Conservation (phyloP, 768 basidiomycete genomes). For the Tephrocybe rancida region DNA sequence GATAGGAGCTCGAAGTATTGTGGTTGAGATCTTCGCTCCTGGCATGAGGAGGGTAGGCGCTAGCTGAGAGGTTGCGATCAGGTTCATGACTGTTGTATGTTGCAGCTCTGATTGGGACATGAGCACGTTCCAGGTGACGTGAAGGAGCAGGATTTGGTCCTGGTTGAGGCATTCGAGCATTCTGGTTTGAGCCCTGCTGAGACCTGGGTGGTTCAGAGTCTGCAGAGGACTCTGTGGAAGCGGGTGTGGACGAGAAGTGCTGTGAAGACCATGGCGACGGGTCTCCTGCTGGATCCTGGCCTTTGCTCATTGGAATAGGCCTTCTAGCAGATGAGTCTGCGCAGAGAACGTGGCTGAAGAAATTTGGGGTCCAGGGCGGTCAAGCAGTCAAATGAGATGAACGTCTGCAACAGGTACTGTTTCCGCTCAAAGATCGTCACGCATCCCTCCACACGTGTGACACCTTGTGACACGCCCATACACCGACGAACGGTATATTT, state of each 20-base stretch:
- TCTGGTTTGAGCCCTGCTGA: slow-evolving; percentile 17
- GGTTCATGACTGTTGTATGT: slow-evolving; percentile 60
- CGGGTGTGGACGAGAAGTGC: slow-evolving; percentile 21
- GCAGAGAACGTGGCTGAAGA: not conserved
- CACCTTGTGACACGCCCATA: slow-evolving; percentile 8
- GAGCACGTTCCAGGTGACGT: slow-evolving; percentile 52
- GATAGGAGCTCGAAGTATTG: slow-evolving; percentile 28
- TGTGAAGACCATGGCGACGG: slow-evolving; percentile 37
- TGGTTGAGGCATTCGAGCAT: slow-evolving; percentile 35
- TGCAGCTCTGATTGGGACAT: slow-evolving; percentile 64
- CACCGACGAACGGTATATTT: no score
- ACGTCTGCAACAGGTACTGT: slow-evolving; percentile 10
- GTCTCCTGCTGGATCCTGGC: slow-evolving; percentile 34
- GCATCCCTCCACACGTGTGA: slow-evolving; percentile 10
- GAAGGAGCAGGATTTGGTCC: slow-evolving; percentile 28
- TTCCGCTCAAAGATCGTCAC: slow-evolving; percentile 17
- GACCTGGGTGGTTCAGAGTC: slow-evolving; percentile 27
- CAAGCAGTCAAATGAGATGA: slow-evolving; percentile 6
- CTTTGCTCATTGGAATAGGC: slow-evolving; percentile 34
- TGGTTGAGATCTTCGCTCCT: slow-evolving; percentile 79
- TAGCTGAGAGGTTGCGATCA: slow-evolving; percentile 47
- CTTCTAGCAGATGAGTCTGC: not conserved
- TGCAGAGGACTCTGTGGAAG: slow-evolving; percentile 24
- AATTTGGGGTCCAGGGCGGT: slow-evolving; percentile 2
- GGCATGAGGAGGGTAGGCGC: slow-evolving; percentile 45